These are phyloP conservation scores for Pseudoscleropodium purum DNA, from an alignment of 225 moss, liverwort and hornwort genomes.

Conservation along the genomic window DNA sequence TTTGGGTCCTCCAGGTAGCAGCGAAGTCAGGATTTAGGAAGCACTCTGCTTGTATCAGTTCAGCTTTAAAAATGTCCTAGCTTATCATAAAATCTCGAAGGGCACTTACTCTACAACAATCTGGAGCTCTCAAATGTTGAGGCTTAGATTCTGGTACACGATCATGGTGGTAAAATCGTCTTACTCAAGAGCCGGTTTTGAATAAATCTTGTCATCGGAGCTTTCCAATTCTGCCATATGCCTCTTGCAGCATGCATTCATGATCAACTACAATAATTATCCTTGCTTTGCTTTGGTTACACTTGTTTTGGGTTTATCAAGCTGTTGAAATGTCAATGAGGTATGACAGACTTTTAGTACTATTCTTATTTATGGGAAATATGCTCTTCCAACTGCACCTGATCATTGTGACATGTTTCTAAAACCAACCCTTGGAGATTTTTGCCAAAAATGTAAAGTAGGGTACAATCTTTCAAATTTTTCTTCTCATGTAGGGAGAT, in stretches of 20 bases:
- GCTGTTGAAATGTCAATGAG: neutral
- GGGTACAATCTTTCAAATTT: too few relatives aligned
- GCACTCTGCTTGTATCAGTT: neutral
- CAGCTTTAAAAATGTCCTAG: neutral
- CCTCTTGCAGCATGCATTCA: neutral
- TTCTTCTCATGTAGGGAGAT: neutral
- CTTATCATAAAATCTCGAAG: neutral
- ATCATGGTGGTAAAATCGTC: neutral
- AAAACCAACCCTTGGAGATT: neutral
- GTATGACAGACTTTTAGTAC: neutral
- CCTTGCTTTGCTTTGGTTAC: neutral
- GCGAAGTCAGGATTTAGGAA: neutral
- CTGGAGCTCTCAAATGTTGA: neutral
- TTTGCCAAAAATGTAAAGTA: neutral
- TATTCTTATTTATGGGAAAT: neutral
- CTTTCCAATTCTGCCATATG: neutral
- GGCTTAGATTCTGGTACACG: neutral
- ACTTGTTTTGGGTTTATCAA: neutral
- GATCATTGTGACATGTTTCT: neutral
- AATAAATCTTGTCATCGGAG: neutral
- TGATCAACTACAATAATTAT: neutral
- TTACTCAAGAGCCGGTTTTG: neutral
- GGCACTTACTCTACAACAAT: too few relatives aligned
- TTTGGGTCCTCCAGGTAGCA: neutral
- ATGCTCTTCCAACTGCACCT: too few relatives aligned